Conservation (phyloP, 2,329 filamentous ascomycete species). For the Hypoxylon sp. region DNA sequence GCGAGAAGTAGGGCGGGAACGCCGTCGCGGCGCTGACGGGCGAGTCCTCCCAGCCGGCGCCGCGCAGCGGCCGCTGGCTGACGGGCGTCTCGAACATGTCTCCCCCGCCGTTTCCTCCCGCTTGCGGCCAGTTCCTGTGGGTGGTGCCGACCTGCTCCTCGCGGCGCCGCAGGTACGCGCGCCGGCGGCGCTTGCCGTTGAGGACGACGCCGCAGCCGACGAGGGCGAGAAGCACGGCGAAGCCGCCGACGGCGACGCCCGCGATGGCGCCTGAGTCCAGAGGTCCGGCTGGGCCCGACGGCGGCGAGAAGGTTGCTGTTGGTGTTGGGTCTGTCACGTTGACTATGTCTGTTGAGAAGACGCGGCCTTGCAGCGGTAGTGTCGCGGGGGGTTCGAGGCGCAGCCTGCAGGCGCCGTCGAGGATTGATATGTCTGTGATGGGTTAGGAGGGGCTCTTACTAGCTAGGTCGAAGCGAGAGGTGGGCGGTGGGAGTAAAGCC, state of each 20-base stretch:
- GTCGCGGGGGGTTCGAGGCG: slow-evolving; percentile 55
- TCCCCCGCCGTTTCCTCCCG: slow-evolving; percentile 42
- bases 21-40: slow-evolving; percentile 54
- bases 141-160: slow-evolving; percentile 52
- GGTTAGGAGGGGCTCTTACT: slow-evolving; percentile 26
- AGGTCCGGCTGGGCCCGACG: slow-evolving; percentile 53
- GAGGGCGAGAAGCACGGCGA: slow-evolving; percentile 57
- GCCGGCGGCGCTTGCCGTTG: slow-evolving; percentile 63
- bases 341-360: slow-evolving; percentile 59
- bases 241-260: slow-evolving; percentile 62
- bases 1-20: slow-evolving; percentile 62
- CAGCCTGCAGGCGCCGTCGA: slow-evolving; percentile 65
- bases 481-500: slow-evolving; percentile 38
- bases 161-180: slow-evolving; percentile 58
- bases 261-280: slow-evolving; percentile 64
- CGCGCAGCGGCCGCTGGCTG: slow-evolving; percentile 60
- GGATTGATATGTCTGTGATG: slow-evolving; percentile 45
- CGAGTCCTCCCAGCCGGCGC: slow-evolving; percentile 65
- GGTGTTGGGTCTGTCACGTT: slow-evolving; percentile 60
- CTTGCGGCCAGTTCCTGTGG: slow-evolving; percentile 56
- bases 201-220: slow-evolving; percentile 63
- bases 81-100: slow-evolving; percentile 61
- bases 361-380: slow-evolving; percentile 59
- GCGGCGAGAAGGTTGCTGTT: slow-evolving; percentile 52
- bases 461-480: neutral